phyloP scores from a whole-genome alignment of 2,329 filamentous ascomycete genomes.

The Sporothrix inflata region DNA sequence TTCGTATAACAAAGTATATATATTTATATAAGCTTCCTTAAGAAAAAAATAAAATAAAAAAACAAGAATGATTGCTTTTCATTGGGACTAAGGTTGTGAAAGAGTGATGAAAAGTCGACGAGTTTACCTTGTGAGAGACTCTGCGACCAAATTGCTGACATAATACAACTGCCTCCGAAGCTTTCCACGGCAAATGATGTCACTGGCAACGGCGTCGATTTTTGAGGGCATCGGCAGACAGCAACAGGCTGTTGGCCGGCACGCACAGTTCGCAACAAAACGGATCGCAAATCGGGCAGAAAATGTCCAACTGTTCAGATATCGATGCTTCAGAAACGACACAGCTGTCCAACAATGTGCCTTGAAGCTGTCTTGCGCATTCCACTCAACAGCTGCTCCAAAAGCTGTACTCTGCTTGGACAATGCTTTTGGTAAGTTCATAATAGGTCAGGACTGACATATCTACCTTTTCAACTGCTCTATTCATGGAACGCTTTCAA shows the following conservation, averaged over 20 bases:
- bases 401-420: neutral
- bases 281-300: neutral
- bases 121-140: neutral
- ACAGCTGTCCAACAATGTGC: neutral
- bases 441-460: neutral
- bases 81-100: too few relatives aligned
- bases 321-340: neutral
- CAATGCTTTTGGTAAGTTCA: neutral
- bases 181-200: conserved; percentile 8
- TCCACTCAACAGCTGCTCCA: neutral
- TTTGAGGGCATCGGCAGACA: neutral
- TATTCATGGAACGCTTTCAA: neutral
- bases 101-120: too few relatives aligned
- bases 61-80: too few relatives aligned
- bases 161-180: neutral
- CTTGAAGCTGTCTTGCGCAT: neutral
- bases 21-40: neutral
- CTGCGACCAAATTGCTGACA: neutral
- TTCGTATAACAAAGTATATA: too few relatives aligned
- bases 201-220: neutral
- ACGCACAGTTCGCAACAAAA: neutral
- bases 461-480: neutral
- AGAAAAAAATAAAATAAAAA: neutral
- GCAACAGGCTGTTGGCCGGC: neutral
- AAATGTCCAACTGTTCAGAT: neutral